These are phyloP conservation scores for Candida nanaspora DNA, from an alignment of 805 yeast genomes.

Conservation along the genomic window DNA sequence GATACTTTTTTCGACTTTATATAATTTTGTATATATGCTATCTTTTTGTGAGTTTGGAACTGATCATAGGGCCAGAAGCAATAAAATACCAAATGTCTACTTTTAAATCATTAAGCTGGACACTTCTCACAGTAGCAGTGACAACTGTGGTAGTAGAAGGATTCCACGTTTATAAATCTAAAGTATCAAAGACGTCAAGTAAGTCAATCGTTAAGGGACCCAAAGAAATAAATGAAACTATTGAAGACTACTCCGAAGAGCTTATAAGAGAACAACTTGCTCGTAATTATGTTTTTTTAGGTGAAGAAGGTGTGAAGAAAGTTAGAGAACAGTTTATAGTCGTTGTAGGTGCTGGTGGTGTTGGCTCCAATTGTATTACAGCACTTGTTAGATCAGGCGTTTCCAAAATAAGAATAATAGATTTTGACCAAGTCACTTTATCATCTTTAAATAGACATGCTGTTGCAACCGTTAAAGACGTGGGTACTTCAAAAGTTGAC, in stretches of 20 bases:
- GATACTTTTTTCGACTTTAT: not conserved
- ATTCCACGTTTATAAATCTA: conserved; percentile 19
- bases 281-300: conserved; percentile 85
- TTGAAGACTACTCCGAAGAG: conserved; percentile 44
- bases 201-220: too few relatives aligned
- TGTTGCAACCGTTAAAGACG: conserved; percentile 85
- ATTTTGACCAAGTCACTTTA: conserved; percentile 92
- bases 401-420: conserved; percentile 69
- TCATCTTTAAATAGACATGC: conserved; percentile 92
- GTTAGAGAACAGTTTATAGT: conserved; percentile 68
- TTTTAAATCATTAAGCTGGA: conserved; percentile 9
- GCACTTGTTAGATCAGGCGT: conserved; percentile 92
- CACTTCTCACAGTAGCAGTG: conserved; percentile 21
- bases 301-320: conserved; percentile 73
- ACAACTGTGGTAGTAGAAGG: conserved; percentile 31
- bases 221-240: conserved; percentile 6
- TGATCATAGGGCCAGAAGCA: not conserved
- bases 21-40: not conserved
- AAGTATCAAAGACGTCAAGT: not conserved
- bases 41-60: too few relatives aligned
- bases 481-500: conserved; percentile 85
- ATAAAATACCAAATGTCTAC: not conserved
- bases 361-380: conserved; percentile 93
- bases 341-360: conserved; percentile 95
- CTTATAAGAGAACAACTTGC: conserved; percentile 89